Evolutionary conservation across 2,329 filamentous ascomycete genomes (phyloP), one percentile per base, ranked within the genome.

Genomic region (Microdochium paspali): DNA sequence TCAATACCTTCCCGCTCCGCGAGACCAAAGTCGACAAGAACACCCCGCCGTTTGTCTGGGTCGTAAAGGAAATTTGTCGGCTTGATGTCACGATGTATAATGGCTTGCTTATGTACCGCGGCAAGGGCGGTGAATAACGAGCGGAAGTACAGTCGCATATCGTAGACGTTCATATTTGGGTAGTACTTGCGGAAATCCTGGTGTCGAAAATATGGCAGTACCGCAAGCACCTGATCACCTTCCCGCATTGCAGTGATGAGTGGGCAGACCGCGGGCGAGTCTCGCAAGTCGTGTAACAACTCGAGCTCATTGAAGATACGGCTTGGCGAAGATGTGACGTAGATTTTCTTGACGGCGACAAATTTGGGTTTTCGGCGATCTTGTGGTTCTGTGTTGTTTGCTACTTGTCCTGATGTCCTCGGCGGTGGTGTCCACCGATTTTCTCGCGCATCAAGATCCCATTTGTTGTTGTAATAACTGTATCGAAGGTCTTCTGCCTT

Each of bases 331-430:
- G 90, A 96, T 1, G 94, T 98, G 54, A 97, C 93, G 65, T 98
- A 98, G 57, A 98, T 98, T 71, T 98, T 98, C 71, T 98, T 98
- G 66, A 98, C 87, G 20, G 94, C 93, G 52, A 98, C 94, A 60
- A 85, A 97, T 62, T 85, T 87, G 23, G 85, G 73, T 54, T 70
- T 76, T 45, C 69, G 70, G 47, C 69, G 69, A 35, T 64, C 64
- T 21, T 57, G 61, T 20, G 61, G 55, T 46, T 63, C 57, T 35
- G 63, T 62, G 20, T 61, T 64, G 44, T 67, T 61, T 39, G 70
- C 71, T 9, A 57, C 44, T 58, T 66, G 57, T 67, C 72, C 49
- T 65, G 66, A 60, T 61, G 80, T 85, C 10, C 80, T 61, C 1
- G 82, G 80, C n/a, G 82, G 85, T n/a, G 81, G 78, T 20, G 74